phyloP scores from a whole-genome alignment of 805 yeast genomes.

The Wickerhamiella hasegawae region DNA sequence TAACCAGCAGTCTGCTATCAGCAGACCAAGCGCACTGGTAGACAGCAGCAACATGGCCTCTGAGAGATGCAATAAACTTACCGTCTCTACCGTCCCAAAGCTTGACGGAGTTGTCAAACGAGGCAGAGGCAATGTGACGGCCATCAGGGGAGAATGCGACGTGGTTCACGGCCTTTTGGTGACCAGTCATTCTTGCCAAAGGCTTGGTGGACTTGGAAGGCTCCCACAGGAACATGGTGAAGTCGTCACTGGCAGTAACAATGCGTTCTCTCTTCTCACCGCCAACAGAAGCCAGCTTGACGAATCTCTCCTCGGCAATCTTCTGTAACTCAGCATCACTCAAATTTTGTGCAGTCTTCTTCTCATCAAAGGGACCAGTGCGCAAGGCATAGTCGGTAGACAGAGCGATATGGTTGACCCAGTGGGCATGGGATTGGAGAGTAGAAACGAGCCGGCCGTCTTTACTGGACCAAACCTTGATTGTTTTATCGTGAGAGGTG shows the following conservation, averaged over 20 bases:
- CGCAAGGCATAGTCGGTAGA: conserved; percentile 82
- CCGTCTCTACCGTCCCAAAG: conserved; percentile 95
- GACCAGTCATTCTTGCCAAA: conserved; percentile 88
- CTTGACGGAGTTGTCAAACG: conserved; percentile 90
- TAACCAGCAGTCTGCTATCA: conserved; percentile 77
- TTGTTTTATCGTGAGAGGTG: conserved; percentile 88
- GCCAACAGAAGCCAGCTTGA: conserved; percentile 42
- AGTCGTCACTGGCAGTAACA: conserved; percentile 93
- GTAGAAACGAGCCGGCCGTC: conserved; percentile 67
- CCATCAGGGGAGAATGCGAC: conserved; percentile 96
- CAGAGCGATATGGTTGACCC: conserved; percentile 90
- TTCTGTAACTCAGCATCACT: conserved; percentile 25
- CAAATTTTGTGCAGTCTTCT: conserved; percentile 22
- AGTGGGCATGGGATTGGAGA: conserved; percentile 82
- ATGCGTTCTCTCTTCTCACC: conserved; percentile 53
- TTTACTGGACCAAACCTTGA: conserved; percentile 76
- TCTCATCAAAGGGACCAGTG: conserved; percentile 77
- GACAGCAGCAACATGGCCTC: conserved; percentile 97
- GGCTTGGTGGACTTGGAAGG: conserved; percentile 73
- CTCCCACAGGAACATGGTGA: conserved; percentile 96
- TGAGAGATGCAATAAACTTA: conserved; percentile 68
- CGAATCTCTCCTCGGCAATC: conserved; percentile 48
- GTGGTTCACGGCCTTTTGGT: conserved; percentile 90
- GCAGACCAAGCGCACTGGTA: conserved; percentile 97
- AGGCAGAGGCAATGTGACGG: conserved; percentile 72